A percentile compares a stretch with the other conserved stretches of the same genome.
Conservation (phyloP, 1,284 basidiomycete species). For the Apiotrichum mycotoxinovorans region DNA sequence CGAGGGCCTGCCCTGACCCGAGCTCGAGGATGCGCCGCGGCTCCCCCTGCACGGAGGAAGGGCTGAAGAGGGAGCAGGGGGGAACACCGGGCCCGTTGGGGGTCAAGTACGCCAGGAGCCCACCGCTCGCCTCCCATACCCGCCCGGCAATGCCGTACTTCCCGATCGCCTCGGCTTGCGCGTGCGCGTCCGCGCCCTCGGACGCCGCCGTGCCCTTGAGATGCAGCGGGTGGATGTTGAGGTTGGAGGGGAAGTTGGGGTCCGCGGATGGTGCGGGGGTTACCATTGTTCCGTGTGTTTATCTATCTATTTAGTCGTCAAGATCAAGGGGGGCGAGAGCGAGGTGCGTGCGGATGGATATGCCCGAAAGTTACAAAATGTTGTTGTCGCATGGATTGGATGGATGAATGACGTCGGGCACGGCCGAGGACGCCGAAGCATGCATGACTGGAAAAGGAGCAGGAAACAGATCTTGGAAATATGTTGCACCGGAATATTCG, state of each 20-base stretch:
- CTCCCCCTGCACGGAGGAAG: not conserved
- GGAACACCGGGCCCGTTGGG: slow-evolving; percentile 30
- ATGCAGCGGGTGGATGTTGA: slow-evolving; percentile 39
- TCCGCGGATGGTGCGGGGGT: slow-evolving; percentile 17
- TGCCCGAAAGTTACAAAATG: not conserved
- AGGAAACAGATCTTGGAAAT: too few species aligned
- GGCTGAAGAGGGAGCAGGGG: slow-evolving; percentile 35
- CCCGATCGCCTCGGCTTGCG: slow-evolving; percentile 34
- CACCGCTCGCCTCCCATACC: slow-evolving; percentile 45
- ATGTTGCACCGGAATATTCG: too few species aligned
- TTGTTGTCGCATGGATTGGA: too few species aligned
- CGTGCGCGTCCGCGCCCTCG: slow-evolving; percentile 18
- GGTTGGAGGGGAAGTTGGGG: slow-evolving; percentile 48
- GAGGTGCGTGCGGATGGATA: too few species aligned
- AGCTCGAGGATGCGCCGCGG: slow-evolving; percentile 39
- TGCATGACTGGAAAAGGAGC: too few species aligned
- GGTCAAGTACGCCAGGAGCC: slow-evolving; percentile 42
- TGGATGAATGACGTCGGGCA: too few species aligned
- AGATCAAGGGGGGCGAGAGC: not conserved
- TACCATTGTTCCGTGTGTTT: not conserved
- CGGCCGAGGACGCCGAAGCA: too few species aligned
- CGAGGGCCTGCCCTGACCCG: slow-evolving; percentile 45
- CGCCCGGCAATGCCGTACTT: slow-evolving; percentile 48
- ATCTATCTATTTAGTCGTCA: not conserved
- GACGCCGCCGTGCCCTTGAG: slow-evolving; percentile 15